Percentiles rank a stretch among this genome's conserved stretches.
Evolutionary conservation across 495 filamentous ascomycete genomes (phyloP).

Genomic region (Immersiella caudata): DNA sequence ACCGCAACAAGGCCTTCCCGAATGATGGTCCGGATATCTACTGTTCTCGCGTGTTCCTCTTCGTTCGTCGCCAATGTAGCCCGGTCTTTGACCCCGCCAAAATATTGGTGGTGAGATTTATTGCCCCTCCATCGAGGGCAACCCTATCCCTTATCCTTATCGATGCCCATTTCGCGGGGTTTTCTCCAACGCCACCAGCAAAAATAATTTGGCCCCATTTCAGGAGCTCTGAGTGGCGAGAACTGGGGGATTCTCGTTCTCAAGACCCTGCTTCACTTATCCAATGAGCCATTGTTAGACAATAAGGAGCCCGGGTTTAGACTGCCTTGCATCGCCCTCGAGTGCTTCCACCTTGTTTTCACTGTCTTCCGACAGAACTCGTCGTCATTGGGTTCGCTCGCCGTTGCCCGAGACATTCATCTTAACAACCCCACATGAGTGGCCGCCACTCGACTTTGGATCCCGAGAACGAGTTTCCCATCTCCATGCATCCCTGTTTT

Average conservation of each 20-base stretch:
- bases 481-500: not conserved
- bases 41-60: too few relatives aligned
- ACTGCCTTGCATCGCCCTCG: not conserved
- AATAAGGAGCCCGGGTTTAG: not conserved
- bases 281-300: too few relatives aligned
- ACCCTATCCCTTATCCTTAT: not conserved
- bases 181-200: not conserved
- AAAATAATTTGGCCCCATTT: not conserved
- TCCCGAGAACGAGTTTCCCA: not conserved
- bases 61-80: not conserved
- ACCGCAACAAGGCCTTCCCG: not conserved
- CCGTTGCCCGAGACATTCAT: not conserved
- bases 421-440: not conserved
- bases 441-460: not conserved
- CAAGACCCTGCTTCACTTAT: too few relatives aligned
- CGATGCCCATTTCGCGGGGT: not conserved
- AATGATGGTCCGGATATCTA: not conserved
- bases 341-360: not conserved
- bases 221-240: not conserved
- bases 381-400: not conserved
- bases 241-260: too few relatives aligned
- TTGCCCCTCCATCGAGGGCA: not conserved
- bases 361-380: too few relatives aligned
- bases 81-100: constrained; percentile 17
- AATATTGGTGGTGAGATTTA: constrained; percentile 13